Percentiles rank a stretch among this genome's conserved stretches.
Evolutionary conservation across 371 early-diverging fungal genomes (phyloP).

Genomic region (Rhizopus arrhizus): DNA sequence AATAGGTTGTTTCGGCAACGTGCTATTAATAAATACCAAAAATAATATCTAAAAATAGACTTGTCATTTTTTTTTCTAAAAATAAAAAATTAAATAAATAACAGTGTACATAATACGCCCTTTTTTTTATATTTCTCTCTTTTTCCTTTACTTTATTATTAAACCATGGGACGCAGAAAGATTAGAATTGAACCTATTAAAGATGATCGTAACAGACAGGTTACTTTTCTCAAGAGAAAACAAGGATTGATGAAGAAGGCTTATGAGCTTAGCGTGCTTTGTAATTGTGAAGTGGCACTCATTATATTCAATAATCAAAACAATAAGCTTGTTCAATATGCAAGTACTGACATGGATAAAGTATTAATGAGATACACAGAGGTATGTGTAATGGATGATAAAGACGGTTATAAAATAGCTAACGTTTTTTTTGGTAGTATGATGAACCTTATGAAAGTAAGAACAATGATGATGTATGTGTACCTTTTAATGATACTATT

Average conservation of each 20-base stretch:
- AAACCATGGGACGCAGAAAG: constrained; percentile 91
- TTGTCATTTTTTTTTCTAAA: constrained; percentile 2
- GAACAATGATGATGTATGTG: constrained; percentile 61
- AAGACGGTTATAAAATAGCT: not conserved
- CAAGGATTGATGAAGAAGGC: constrained; percentile 99
- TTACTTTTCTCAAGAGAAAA: constrained; percentile 96
- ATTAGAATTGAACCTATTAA: constrained; percentile 93
- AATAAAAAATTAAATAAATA: not conserved
- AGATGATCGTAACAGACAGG: constrained; percentile 94
- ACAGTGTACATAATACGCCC: not conserved
- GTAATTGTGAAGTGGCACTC: constrained; percentile 95
- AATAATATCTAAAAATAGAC: constrained; percentile 6
- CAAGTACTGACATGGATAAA: constrained; percentile 88
- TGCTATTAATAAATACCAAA: not conserved
- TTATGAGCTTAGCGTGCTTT: constrained; percentile 94
- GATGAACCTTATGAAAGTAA: constrained; percentile 69
- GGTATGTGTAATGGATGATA: constrained; percentile 34
- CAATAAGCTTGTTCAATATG: constrained; percentile 91
- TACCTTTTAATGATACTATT: too few relatives aligned
- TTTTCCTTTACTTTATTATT: constrained; percentile 5
- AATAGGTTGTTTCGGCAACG: constrained; percentile 30
- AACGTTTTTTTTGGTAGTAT: constrained; percentile 41
- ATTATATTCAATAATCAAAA: constrained; percentile 88
- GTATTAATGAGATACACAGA: constrained; percentile 91
- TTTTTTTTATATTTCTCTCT: constrained; percentile 5